These are phyloP conservation scores for Bonia amplexicaulis DNA, from an alignment of 176 grass and related monocot genomes.

Conservation along the genomic window DNA sequence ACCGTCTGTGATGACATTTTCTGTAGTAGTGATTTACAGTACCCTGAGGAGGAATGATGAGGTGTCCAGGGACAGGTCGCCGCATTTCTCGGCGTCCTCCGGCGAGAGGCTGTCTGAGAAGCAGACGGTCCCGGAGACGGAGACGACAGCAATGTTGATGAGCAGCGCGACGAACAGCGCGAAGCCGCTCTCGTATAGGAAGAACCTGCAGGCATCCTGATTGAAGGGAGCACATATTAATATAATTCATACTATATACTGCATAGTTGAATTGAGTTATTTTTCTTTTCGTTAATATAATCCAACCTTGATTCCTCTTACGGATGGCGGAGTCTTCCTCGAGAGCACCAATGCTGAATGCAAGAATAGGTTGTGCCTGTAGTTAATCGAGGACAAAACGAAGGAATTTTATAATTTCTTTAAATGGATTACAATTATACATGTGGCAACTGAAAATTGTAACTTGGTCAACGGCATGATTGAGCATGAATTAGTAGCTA, in stretches of 20 bases:
- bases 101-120: conserved; percentile 32
- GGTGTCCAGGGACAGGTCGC: conserved; percentile 52
- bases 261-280: neutral
- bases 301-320: conserved; percentile 75
- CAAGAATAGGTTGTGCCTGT: conserved; percentile 89
- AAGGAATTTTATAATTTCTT: neutral
- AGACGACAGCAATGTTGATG: conserved; percentile 81
- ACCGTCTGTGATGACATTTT: too few species aligned
- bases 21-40: too few species aligned
- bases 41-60: conserved; percentile 91
- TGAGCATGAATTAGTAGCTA: neutral
- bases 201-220: conserved; percentile 77
- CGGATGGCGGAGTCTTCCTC: conserved; percentile 71
- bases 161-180: conserved; percentile 79
- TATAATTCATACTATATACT: neutral
- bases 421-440: neutral
- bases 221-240: neutral
- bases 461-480: neutral
- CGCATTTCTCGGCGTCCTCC: conserved; percentile 39
- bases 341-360: conserved; percentile 87
- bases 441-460: neutral
- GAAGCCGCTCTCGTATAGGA: conserved; percentile 75
- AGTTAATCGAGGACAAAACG: neutral
- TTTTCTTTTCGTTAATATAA: neutral
- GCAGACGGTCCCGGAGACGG: conserved; percentile 71